Evolutionary conservation across 345 rosid species (phyloP), one percentile per base, ranked within the genome.

Genomic region (Nasturtium officinale): DNA sequence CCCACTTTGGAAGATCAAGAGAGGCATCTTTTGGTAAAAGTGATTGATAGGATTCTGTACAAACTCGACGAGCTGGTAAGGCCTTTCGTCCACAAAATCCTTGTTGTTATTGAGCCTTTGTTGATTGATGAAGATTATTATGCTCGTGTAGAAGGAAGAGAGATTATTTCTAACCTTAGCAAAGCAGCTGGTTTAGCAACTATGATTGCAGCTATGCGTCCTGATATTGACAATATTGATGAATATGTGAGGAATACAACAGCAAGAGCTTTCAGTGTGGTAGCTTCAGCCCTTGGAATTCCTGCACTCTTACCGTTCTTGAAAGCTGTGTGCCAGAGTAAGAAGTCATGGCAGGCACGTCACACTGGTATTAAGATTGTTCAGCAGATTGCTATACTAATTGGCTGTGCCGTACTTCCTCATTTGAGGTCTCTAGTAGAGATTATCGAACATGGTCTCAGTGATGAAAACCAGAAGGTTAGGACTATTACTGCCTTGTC

Each of bases 151-250:
- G 99, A 95, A 80, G 99, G 99, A 43, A 90, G 99, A 82, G 98
- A 95, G 78, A 92, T 95, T 61, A 95, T 95, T 75, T 95, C 99
- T 58, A 95, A 95, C 83, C 82, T 95, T 74, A 92, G 98, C 74
- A 95, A 92, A 82, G 98, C 99, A 30, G 99, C 98, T 52, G 99
- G 98, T 67, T 84, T 95, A 86, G 98, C 99, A 21, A 92, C 99
- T 50, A 95, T 95, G 99, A 92, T 95, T 82, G 99, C 99, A 78
- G 99, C 98, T 42, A 95, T 92, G 99, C 96, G 98, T 76, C 99
- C 99, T 2, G 99, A 95, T 82, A 95, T 95, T 75, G 99, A 95
- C 69, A 90, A 95, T 72, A 90, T 87, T 11, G 99, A 95, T 86
- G 99, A 92, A 72, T 95, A 95, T 75, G 99, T 95, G 64, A 86